Base-by-base conservation (phyloP, 371 early-diverging fungal species). In the Mortierella sp. region DNA sequence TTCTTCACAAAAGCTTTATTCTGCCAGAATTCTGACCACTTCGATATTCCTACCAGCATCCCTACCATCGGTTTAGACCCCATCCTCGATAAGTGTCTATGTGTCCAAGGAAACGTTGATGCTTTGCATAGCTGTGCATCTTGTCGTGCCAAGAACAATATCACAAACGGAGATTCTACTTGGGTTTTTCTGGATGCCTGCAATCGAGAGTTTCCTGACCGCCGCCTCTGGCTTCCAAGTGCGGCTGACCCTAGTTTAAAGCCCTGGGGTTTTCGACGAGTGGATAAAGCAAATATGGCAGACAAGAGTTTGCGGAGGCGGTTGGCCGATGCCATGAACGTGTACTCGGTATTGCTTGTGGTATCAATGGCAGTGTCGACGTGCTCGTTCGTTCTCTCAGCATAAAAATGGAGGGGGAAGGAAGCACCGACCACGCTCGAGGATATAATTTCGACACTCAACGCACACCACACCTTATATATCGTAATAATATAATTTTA, bases 51-150 rank as follows among this genome's bases (percentile, higher is more conserved):
- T 5, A 61, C 65, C 23, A 37, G 23, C 8, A 74, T 80, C 31
- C 80, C 80, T 2, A 80, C 75, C 17, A 70, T 74, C 32, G 74
- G 74, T 7, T 40, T 32, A 7, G 80, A 80, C 28, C 80, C 80
- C 23, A 34, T 70, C 63, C 58, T 74, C 35, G 80, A 80, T 45
- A 67, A 58, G 6, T 80, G 80, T 70, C 75, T 74, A n/a, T 80
- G 80, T 51, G 59, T 62, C n/a, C 75, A 80, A 35, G 28, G 60
- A 49, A 61, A 67, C 26, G 51, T 80, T 53, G 57, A 60, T 10
- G 35, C 68, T n/a, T 53, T 80, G 68, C 80, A 70, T 32, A 60
- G 37, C 34, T 80, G 80, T 51, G 80, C 80, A 5, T 2, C 26
- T 45, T 80, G 80, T 22, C 74, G 75, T 13, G 70, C 59, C 43